Evolutionary conservation across 352 stramenopile genomes (phyloP).

Genomic region (Aphanomyces cochlioides): DNA sequence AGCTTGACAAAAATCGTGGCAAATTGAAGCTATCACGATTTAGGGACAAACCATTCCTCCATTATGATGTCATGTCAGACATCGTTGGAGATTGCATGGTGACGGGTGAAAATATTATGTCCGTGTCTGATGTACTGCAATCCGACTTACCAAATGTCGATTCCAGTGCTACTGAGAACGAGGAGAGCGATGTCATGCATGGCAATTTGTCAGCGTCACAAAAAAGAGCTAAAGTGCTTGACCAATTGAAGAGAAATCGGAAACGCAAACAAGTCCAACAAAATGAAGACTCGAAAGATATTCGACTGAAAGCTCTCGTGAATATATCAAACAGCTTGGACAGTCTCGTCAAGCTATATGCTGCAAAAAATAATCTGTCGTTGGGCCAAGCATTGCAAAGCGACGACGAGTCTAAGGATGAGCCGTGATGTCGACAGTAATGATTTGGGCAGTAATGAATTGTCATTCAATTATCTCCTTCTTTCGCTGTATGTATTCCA

Average conservation of each 20-base stretch:
- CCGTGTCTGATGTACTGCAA: not conserved
- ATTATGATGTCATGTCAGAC: not conserved
- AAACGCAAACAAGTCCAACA: not conserved
- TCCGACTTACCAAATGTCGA: too few relatives aligned
- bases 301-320: too few relatives aligned
- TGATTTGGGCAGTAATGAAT: too few relatives aligned
- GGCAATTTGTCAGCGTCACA: not conserved
- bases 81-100: not conserved
- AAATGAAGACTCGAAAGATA: too few relatives aligned
- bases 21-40: not conserved
- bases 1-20: not conserved
- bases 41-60: not conserved
- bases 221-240: not conserved
- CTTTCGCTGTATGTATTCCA: not conserved
- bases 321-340: too few relatives aligned
- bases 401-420: too few relatives aligned
- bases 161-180: not conserved
- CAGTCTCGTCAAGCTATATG: too few relatives aligned
- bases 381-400: too few relatives aligned
- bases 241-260: not conserved
- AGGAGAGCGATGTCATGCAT: not conserved
- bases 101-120: not conserved
- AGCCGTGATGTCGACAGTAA: too few relatives aligned
- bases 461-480: too few relatives aligned
- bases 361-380: too few relatives aligned